Base-by-base conservation (phyloP, 495 filamentous ascomycete species). In the Podospora sp. region DNA sequence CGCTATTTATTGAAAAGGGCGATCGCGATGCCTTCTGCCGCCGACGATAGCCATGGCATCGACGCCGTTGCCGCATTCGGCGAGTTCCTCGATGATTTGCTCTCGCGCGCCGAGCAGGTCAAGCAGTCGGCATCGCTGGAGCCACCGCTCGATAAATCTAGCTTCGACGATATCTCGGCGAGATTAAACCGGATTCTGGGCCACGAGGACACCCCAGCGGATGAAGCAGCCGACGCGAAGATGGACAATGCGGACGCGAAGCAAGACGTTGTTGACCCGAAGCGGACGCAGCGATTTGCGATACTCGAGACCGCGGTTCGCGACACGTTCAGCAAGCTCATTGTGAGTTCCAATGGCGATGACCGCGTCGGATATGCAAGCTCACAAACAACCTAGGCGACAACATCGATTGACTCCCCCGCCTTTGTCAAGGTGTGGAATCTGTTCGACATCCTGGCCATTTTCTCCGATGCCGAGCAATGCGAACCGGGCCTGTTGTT, bases 371-470 rank as follows among this genome's bases (percentile, higher is more conserved):
- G 20, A 62, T 21, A 24, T 49, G 27, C 53, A 40, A 50, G 51
- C 72, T 71, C 56, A 66, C 62, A 46, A 60, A n/a, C n/a, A 18
- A 4, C 49, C 71, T 33, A 92, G 90, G 87, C 89, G 36, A 82
- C 83, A 18, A 90, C 84, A 16, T 82, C 88, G 6, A 96, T 96
- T 67, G 83, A 91, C 50, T 86, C 90, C 24, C 89, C 89, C 53
- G 77, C 82, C 0, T 96, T 97, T 69, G 89, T 92, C 55, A 81
- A 88, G 60, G 87, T 98, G 57, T 97, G 93, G 93, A 94, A 97
- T 73, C 84, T 99, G 18, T 85, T 99, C 60, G 95, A 99, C 76
- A 88, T 97, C 50, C 82, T 97, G 9, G 89, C 91, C 1, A 88
- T 95, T 18, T 88, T 95, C 71, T 93, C 93, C 62, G 94, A 99